phyloP scores from a whole-genome alignment of 768 basidiomycete species.

The Pleurotus tuoliensis region DNA sequence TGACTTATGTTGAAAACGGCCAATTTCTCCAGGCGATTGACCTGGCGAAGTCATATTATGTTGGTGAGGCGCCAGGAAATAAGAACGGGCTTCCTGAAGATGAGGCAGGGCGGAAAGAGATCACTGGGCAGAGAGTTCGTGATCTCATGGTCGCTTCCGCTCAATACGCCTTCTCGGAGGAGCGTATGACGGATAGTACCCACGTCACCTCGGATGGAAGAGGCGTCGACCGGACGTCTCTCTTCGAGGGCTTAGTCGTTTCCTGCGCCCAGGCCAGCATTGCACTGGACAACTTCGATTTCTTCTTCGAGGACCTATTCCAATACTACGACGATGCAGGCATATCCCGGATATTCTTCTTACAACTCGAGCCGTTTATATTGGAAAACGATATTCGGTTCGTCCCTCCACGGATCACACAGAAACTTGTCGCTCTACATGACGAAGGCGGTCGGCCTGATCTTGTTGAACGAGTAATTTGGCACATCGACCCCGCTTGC shows the following conservation, averaged over 20 bases:
- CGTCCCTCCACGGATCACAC: conserved; percentile 86
- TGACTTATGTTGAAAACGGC: conserved; percentile 77
- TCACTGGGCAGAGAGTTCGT: conserved; percentile 73
- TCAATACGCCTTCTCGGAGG: conserved; percentile 90
- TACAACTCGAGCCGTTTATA: conserved; percentile 78
- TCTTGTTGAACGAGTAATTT: conserved; percentile 84
- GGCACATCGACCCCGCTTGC: conserved; percentile 90
- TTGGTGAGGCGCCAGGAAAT: conserved; percentile 78
- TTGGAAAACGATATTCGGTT: conserved; percentile 66
- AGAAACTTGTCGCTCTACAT: conserved; percentile 76
- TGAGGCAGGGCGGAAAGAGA: conserved; percentile 45
- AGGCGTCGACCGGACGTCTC: conserved; percentile 85
- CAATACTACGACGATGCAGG: conserved; percentile 83
- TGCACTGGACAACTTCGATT: conserved; percentile 75
- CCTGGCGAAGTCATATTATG: conserved; percentile 76
- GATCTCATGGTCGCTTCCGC: conserved; percentile 87
- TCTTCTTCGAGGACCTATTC: conserved; percentile 91
- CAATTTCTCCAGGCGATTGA: conserved; percentile 92
- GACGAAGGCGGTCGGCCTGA: conserved; percentile 68
- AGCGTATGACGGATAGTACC: conserved; percentile 87
- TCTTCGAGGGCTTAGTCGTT: conserved; percentile 86
- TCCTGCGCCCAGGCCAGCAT: conserved; percentile 78
- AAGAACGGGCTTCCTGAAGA: conserved; percentile 80
- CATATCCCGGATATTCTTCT: conserved; percentile 81
- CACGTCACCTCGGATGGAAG: conserved; percentile 78